A percentile compares a stretch with the other conserved stretches of the same genome.
phyloP scores from a whole-genome alignment of 2,329 filamentous ascomycete genomes.

The Pseudogymnoascus sp. region DNA sequence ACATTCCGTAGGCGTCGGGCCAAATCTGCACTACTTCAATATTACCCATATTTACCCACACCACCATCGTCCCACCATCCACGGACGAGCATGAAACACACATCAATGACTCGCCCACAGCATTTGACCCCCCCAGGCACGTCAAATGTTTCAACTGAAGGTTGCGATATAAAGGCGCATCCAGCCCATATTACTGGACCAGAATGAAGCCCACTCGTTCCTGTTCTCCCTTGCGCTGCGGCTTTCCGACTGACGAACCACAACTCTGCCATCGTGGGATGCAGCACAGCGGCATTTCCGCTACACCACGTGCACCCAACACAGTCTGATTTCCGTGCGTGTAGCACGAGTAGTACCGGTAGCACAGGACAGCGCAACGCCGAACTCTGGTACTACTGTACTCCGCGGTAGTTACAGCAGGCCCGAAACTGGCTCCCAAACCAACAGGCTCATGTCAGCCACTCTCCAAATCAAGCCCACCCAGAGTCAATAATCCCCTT shows the following conservation, averaged over 20 bases:
- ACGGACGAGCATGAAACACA: slow-evolving; percentile 2
- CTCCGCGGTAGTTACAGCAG: not conserved
- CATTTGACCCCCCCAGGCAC: not conserved
- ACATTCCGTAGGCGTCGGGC: not conserved
- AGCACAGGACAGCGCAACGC: not conserved
- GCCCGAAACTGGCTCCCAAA: not conserved
- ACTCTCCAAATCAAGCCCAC: slow-evolving; percentile 1
- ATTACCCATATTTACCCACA: slow-evolving; percentile 7
- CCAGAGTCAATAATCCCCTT: not conserved
- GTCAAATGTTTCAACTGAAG: not conserved
- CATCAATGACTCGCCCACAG: not conserved
- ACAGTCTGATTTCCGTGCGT: not conserved
- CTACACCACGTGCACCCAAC: not conserved
- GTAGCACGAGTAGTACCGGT: not conserved
- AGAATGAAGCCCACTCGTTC: not conserved
- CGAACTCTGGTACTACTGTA: not conserved
- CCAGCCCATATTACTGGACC: slow-evolving; percentile 2
- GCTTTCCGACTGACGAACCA: not conserved
- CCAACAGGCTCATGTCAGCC: not conserved
- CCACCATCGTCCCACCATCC: slow-evolving; percentile 2
- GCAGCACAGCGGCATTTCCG: not conserved
- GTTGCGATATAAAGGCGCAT: slow-evolving; percentile 1
- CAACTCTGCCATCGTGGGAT: not conserved
- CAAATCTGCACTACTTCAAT: not conserved
- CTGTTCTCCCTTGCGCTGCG: not conserved